phyloP scores from a whole-genome alignment of 1,284 basidiomycete species.

The Caloboletus firmus region DNA sequence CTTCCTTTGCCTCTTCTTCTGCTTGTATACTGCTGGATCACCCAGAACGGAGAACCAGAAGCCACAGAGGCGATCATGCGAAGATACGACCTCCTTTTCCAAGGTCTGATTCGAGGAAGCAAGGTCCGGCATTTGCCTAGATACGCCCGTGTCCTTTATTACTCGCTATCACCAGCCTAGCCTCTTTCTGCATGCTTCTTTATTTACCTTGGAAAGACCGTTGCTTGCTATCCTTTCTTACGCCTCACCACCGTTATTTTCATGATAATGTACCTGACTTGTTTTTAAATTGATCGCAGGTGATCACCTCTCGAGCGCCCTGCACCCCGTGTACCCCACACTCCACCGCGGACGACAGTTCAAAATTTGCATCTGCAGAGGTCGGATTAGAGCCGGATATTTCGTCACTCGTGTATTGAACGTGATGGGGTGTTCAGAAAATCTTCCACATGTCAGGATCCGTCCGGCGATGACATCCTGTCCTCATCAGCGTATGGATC shows the following conservation, averaged over 20 bases:
- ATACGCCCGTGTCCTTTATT: slow-evolving; percentile 5
- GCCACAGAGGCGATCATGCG: not conserved
- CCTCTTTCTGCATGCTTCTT: not conserved
- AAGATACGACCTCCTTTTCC: not conserved
- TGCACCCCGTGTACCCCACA: not conserved
- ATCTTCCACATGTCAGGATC: not conserved
- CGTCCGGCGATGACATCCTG: not conserved
- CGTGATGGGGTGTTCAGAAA: not conserved
- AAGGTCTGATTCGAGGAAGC: not conserved
- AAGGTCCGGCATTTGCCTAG: not conserved
- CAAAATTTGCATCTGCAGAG: not conserved
- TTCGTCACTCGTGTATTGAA: not conserved
- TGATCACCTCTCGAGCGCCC: not conserved
- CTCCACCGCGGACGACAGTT: not conserved
- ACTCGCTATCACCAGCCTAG: not conserved
- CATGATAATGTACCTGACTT: slow-evolving; percentile 4
- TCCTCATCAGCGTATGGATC: too few species aligned
- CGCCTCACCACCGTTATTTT: not conserved
- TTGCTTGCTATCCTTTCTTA: not conserved
- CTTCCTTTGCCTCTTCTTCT: slow-evolving; percentile 24
- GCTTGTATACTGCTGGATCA: slow-evolving; percentile 20
- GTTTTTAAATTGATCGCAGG: slow-evolving; percentile 7
- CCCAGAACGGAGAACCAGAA: slow-evolving; percentile 18
- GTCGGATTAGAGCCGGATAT: not conserved
- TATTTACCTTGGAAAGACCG: not conserved